Conservation (phyloP, 352 stramenopile genomes). For the Phytophthora chlamydospora region DNA sequence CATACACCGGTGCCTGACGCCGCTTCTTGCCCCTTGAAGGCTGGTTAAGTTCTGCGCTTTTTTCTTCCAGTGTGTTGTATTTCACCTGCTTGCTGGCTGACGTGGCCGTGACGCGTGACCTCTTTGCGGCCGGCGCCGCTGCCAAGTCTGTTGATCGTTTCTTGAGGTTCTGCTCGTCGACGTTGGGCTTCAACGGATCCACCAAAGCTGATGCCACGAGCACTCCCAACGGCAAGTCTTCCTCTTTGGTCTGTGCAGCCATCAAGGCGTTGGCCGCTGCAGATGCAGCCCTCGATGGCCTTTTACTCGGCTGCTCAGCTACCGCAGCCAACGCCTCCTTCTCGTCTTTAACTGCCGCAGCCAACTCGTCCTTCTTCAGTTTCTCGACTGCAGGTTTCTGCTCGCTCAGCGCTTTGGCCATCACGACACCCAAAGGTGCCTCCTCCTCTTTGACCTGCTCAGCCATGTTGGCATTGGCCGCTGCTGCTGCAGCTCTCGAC, state of each 20-base stretch:
- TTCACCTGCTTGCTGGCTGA: constrained; percentile 1
- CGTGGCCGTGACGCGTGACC: background rate
- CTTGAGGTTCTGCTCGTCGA: constrained; percentile 6
- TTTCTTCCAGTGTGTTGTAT: constrained; percentile 11
- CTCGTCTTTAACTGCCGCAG: background rate
- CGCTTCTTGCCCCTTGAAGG: constrained; percentile 32
- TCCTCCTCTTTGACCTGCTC: constrained; percentile 17
- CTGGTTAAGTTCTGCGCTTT: background rate
- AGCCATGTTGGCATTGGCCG: constrained; percentile 15
- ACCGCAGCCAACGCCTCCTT: too few relatives aligned
- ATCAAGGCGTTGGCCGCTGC: constrained; percentile 21
- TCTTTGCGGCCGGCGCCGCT: constrained; percentile 8
- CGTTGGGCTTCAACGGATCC: background rate
- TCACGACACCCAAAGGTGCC: background rate
- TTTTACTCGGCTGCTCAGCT: background rate
- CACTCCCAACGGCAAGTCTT: constrained; percentile 10
- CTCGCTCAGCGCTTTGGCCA: constrained; percentile 3
- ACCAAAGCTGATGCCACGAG: constrained; percentile 5
- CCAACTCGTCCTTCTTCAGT: constrained; percentile 1
- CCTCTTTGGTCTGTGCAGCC: constrained; percentile 18
- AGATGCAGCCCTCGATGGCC: constrained; percentile 26
- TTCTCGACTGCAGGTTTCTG: background rate
- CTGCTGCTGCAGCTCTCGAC: constrained; percentile 10
- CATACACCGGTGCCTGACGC: constrained; percentile 15
- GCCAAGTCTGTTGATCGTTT: constrained; percentile 18